Conservation (phyloP, 2,329 filamentous ascomycete species). For the Graphilbum fragrans region DNA sequence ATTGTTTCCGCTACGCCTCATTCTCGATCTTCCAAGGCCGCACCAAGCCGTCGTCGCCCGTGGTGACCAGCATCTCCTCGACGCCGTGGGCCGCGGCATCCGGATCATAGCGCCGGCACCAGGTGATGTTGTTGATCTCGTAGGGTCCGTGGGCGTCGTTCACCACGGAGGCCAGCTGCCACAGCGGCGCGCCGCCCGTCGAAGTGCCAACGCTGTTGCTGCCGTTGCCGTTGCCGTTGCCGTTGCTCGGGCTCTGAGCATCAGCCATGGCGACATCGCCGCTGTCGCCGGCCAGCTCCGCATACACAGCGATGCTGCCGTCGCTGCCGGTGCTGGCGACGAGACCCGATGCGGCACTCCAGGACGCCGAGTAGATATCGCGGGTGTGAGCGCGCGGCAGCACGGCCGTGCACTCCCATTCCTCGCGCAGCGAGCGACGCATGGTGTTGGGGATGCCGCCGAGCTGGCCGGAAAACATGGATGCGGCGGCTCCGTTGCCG, state of each 20-base stretch:
- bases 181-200: conserved; percentile 27
- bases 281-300: conserved; percentile 14
- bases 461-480: conserved; percentile 25
- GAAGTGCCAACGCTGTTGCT: not conserved
- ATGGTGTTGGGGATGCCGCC: conserved; percentile 81
- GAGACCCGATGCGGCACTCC: conserved; percentile 66
- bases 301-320: conserved; percentile 67
- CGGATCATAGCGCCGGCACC: conserved; percentile 68
- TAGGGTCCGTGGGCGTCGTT: conserved; percentile 78
- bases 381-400: conserved; percentile 66
- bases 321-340: conserved; percentile 87
- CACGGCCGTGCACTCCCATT: conserved; percentile 68
- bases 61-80: conserved; percentile 82
- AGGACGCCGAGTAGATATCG: conserved; percentile 73
- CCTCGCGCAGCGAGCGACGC: conserved; percentile 63
- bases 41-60: conserved; percentile 83
- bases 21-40: conserved; percentile 55
- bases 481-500: conserved; percentile 13
- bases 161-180: conserved; percentile 59
- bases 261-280: conserved; percentile 8
- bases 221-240: conserved; percentile 17
- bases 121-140: conserved; percentile 85
- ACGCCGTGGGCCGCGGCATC: conserved; percentile 38
- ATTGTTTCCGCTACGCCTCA: too few relatives aligned
- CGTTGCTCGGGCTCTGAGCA: too few relatives aligned